Conservation (phyloP, 2,329 filamentous ascomycete species). For the Orbilia javanica region DNA sequence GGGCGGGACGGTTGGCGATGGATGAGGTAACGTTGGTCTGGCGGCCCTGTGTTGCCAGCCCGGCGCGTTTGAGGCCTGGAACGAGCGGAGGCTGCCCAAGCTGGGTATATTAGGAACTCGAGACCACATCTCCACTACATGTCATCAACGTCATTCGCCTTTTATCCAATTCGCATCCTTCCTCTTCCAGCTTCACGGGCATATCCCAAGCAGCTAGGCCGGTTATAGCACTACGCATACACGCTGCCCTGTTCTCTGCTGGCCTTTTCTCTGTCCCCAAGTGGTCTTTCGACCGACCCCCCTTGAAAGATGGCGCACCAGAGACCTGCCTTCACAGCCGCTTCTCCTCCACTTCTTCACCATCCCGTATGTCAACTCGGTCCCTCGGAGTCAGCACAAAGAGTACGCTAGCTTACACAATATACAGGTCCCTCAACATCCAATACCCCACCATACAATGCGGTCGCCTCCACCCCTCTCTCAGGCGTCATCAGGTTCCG, state of each 20-base stretch:
- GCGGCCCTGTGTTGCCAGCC: neutral
- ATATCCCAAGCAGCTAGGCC: constrained; percentile 18
- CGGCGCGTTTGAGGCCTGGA: neutral
- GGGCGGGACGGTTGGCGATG: neutral
- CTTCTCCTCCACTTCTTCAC: constrained; percentile 61
- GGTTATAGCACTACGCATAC: constrained; percentile 14
- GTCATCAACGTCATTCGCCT: constrained; percentile 24
- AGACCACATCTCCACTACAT: constrained; percentile 32
- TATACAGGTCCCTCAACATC: constrained; percentile 80
- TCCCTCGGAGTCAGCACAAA: neutral
- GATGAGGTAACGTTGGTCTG: too few species aligned
- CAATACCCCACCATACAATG: constrained; percentile 97
- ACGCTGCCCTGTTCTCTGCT: neutral
- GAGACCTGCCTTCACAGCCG: constrained; percentile 60
- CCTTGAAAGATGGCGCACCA: constrained; percentile 56
- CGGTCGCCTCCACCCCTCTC: constrained; percentile 82
- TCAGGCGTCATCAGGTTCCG: constrained; percentile 70
- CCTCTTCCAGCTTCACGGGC: constrained; percentile 23
- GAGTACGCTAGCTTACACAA: constrained; percentile 69
- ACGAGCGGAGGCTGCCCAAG: too few species aligned
- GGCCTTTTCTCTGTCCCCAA: constrained; percentile 1
- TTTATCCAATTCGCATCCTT: neutral
- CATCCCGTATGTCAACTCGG: constrained; percentile 59
- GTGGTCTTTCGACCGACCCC: constrained; percentile 8
- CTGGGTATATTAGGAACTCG: neutral